Base-by-base conservation (phyloP, 345 rosid genomes). In the Hibiscus tridactylites region DNA sequence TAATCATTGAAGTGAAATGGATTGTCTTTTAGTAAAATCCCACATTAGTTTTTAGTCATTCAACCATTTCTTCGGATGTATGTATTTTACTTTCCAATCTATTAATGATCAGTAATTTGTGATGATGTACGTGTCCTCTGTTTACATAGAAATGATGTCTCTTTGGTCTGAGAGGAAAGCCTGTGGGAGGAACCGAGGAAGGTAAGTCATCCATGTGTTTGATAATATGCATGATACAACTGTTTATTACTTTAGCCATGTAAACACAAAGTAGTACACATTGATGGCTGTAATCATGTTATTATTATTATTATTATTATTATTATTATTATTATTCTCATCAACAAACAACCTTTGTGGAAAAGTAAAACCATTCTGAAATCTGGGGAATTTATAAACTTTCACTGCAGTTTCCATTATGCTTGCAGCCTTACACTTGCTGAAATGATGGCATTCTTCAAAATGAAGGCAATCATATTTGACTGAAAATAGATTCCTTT, bases 231-330 rank as follows among this genome's bases (percentile, higher is more conserved):
- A 54, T 52, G 2, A 33, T 68, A 37, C 13, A 69, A 53, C 47
- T 53, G 61, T 29, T 64, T 64, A 64, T 42, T 42, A 49, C 26
- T 42, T 7, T 10, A 17, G 35, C 56, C 13, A 24, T 44, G 70
- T 44, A 12, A 68, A 65, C 29, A 53, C 29, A 69, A 52, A 53
- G 46, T 31, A 52, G 29, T 11, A 37, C 8, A 37, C 47, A 49
- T 54, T 53, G 73, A 53, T 70, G 62, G 50, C 31, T 37, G 73
- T n/a, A 37, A 56, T 21, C 50, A 70, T 70, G 28, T 10, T 29
- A 54, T 31, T 33, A 21, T 21, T 31, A 21, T 21, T 21, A 21
- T 21, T 21, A 21, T 53, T 53, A 5, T 21, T 21, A 21, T 21
- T 31, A 21, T 21, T 21, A 21, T 21, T 21, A 21, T 53, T 53